Evolutionary conservation across 495 filamentous ascomycete species (phyloP), one percentile per base, ranked within the genome.

Genomic region (Amorphotheca resinae): DNA sequence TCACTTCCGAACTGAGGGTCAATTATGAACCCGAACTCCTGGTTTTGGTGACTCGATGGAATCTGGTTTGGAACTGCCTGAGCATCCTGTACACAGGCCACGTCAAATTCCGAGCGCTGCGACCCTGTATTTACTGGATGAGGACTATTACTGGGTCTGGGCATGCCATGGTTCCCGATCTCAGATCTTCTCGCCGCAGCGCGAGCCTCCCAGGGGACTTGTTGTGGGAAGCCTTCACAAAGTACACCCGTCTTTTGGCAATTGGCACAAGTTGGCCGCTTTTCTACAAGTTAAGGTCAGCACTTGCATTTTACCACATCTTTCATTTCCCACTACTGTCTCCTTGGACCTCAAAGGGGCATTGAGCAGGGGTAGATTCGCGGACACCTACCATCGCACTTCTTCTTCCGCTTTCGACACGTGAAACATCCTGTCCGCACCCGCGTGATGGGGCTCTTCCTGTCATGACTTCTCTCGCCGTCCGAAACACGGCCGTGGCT

Each of bases 371-470:
- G n/a, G n/a, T n/a, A n/a, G n/a, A n/a, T n/a, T n/a, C n/a, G n/a
- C n/a, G n/a, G n/a, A n/a, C n/a, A n/a, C n/a, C n/a, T n/a, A n/a
- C n/a, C 44, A 42, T 55, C 38, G 39, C 48, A 49, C 37, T 51
- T 48, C 41, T 54, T 54, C 40, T 42, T 46, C 9, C 47, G 39
- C 17, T 32, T 22, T 14, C 47, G 42, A 44, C 50, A 52, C 21
- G 47, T 49, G 26, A 41, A 21, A 30, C 48, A 50, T 6, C 48
- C 48, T 3, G 48, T 50, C 17, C 44, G 48, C 17, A 46, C 39
- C 21, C 42, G 26, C 7, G 82, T 89, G 55, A 95, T 94, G 52
- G 87, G 69, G 15, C 83, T 76, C 12, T 18, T 44, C 16, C 9
- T 11, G 14, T 5, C 18, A 4, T 9, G 6, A 4, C 17, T 30